Base-by-base conservation (phyloP, 768 basidiomycete genomes). In the Leccinum variicolor region DNA sequence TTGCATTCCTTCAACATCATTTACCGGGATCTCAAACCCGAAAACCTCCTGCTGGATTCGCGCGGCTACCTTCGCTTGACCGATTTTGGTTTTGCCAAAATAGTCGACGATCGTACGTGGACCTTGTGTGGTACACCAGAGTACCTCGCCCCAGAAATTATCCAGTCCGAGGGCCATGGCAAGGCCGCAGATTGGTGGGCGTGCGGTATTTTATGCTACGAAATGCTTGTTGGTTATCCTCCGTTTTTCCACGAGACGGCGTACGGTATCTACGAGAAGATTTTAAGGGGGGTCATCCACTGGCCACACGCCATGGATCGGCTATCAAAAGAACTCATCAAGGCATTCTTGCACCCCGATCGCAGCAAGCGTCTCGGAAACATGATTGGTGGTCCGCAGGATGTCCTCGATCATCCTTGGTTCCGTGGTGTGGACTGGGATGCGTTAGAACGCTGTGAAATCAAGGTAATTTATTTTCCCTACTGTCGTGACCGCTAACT, bases 161-260 rank as follows among this genome's bases (percentile, higher is more conserved):
- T 99, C 57, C 89, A 96, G 67, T 94, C 92, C 6, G 94, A 96
- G 61, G 97, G 97, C 11, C 97, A 99, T 73, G 94, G 94, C 11
- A 96, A 97, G 72, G 94, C 95, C 9, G 95, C 94, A 6, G 96
- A 99, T 70, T 99, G 94, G 94, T 99, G 97, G 97, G 96, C 97
- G 9, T 89, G 94, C 66, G 97, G 97, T 19, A 91, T 98, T 48
- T 79, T 99, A 34, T 93, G 92, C 72, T 99, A 96, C 71, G 97
- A 99, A 73, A 98, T 98, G 94, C 84, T 99, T 46, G 96, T 96
- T 31, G 97, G 97, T 2, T 98, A 96, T 69, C 95, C 96, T 26
- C 97, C 97, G 21, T 99, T 98, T 81, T 98, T 93, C 73, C 94
- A 98, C 69, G 92, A 97, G 72, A 92, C 93, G n/a, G 89, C 95